Evolutionary conservation across 257 asterid genomes (phyloP), one percentile per base, ranked within the genome.

Genomic region (Solanum virginianum): DNA sequence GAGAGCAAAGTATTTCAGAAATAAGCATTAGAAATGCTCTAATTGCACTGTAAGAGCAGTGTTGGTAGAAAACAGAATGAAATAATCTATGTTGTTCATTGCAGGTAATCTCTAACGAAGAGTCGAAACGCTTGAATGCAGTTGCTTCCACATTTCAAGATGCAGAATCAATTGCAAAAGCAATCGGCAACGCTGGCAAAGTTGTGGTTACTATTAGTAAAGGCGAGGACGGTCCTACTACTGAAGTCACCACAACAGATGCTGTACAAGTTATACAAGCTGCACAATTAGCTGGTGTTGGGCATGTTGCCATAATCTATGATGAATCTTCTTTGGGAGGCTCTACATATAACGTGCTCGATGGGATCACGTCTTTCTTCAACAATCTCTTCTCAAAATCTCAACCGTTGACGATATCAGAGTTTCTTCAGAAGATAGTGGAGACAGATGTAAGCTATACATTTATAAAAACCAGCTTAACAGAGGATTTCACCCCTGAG

Each of bases 131-230:
- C 51, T 90, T 94, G 80, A 95, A 93, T 55, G 98, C 98, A 0
- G 98, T 96, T 62, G 92, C 87, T 80, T 95, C 99, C 56, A 84
- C 86, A 71, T 96, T 94, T 85, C 87, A 90, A 24, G 94, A 93
- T 83, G 90, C 94, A 54, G 98, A 95, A 84, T 88, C 98, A 14
- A 93, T 96, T 10, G 99, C 99, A 6, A 95, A 92, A 84, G 98
- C 98, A 18, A 95, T 96, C 6, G 99, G 99, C 66, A 96, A 90
- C 53, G 98, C 99, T 53, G 89, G 95, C 92, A 96, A 96, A 91
- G 98, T 96, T 7, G 99, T 96, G 4, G 95, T 96, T 56, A 94
- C 98, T 13, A 90, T 96, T 49, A 96, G 98, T 47, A 89, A 91
- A 5, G 86, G 81, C 10, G 99, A 96, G 91, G 87, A 95, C n/a